Evolutionary conservation across 1,139 yeast species (phyloP), one percentile per base, ranked within the genome.

Genomic region (Debaryomyces fabryi): DNA sequence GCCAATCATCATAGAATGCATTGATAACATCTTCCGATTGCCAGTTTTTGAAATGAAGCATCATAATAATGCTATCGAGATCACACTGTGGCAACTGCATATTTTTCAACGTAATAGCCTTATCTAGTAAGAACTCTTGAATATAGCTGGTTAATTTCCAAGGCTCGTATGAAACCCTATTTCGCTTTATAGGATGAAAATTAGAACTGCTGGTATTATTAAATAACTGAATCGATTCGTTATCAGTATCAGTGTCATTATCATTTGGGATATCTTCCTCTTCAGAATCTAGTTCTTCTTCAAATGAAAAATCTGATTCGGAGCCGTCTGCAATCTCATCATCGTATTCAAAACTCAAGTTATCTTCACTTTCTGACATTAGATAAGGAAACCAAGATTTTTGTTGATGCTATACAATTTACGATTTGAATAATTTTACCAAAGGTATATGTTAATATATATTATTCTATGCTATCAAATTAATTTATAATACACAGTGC

Each of bases 11-110:
- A 59, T 86, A 83, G 67, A 79, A 88, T 40, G 76, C 78, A 52
- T 89, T 92, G 46, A 88, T 72, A 37, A 89, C 75, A 45, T 79
- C 79, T 50, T 88, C 95, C 40, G 80, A 79, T 62, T 86, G 89
- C 96, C 96, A 90, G 44, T 79, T 76, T 62, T 74, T 85, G 48
- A 72, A 65, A 45, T 86, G 83, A 38, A 89, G 71, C 62, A 91
- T 67, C 2, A 71, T 59, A 32, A 83, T 65, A 21, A 82, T 62
- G 10, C 81, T 79, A 46, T 74, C 76, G 7, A 68, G 66, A 7
- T 65, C 54, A 41, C 78, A 65, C 8, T 48, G 73, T 46, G 60
- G 79, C 52, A 59, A 56, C 35, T 63, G 64, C 42, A 60, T 60
- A n/a, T 56, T 53, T 37, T 56, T 52, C 21, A 70, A 54, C 44